Evolutionary conservation across 345 rosid genomes (phyloP), one percentile per base, ranked within the genome.

Genomic region (Turritis glabra): DNA sequence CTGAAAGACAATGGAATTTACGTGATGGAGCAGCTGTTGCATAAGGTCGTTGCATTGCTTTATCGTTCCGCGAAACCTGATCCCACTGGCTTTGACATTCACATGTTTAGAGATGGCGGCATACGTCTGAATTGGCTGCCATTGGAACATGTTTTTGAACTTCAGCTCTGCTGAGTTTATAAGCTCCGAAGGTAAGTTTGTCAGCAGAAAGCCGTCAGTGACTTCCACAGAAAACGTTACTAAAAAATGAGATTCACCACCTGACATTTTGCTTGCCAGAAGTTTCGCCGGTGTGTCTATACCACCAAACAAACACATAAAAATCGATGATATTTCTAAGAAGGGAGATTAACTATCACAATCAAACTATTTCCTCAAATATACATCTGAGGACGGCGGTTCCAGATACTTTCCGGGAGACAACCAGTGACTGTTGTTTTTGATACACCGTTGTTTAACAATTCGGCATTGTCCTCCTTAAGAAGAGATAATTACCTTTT

Each of bases 111-210:
- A 90, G 77, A 94, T 91, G 1, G 95, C 37, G 1, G 93, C 89
- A 43, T 94, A 94, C 19, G 97, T 86, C 78, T 92, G 96, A 76
- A 92, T 85, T 14, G 96, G 93, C 72, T 90, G 97, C 97, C 99
- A 94, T 59, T 72, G 86, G 72, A 80, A 81, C 70, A 76, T 79
- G 25, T 76, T 82, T 75, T 63, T 84, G 10, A 84, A 79, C 92
- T 89, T 92, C 59, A 94, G 77, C 80, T 94, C 97, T 1, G 99
- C 90, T 15, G 92, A 82, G 52, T 65, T 80, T 55, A 92, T 83
- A 35, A 92, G 97, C 73, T 84, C 86, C 3, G 93, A 79, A 5
- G 96, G 90, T 25, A 94, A 80, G 76, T 78, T 84, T 27, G 97
- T 82, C 73, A 73, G 59, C 43, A 94, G 60, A 71, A 77, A 82